Percentiles rank a stretch among this genome's conserved stretches.
These are phyloP conservation scores for Triticum turgidum DNA, from an alignment of 176 grass and related monocot species.

Conservation along the genomic window DNA sequence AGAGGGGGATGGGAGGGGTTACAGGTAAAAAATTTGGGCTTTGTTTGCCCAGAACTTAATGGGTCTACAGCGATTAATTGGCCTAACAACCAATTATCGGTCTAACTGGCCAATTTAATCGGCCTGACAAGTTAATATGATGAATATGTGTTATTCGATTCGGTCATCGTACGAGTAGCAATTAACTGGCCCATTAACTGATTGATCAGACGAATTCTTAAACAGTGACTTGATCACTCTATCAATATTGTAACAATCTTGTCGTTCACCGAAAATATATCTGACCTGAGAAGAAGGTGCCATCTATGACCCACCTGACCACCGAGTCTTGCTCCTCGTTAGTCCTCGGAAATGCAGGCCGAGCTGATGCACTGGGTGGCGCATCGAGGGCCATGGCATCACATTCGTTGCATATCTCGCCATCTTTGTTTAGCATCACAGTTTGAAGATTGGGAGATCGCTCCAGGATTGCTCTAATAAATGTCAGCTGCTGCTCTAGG, in stretches of 20 bases:
- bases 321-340: background rate
- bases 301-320: background rate
- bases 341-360: background rate
- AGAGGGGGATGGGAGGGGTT: too few species aligned
- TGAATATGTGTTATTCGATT: too few species aligned
- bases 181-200: too few species aligned
- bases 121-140: too few species aligned
- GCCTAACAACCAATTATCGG: too few species aligned
- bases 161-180: too few species aligned
- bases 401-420: background rate
- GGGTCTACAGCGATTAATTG: too few species aligned
- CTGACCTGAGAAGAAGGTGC: background rate
- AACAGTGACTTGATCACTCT: background rate
- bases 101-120: too few species aligned
- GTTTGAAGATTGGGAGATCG: background rate
- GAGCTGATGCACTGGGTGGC: background rate
- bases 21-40: too few species aligned
- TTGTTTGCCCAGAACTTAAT: too few species aligned
- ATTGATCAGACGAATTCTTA: too few species aligned
- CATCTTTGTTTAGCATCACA: background rate
- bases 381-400: background rate
- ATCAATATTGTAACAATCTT: too few species aligned
- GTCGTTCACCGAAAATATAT: background rate
- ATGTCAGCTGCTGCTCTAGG: conserved; percentile 5
- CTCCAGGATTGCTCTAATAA: conserved; percentile 14